phyloP scores from a whole-genome alignment of 495 filamentous ascomycete species.

The Aspergillus olivimuriae region DNA sequence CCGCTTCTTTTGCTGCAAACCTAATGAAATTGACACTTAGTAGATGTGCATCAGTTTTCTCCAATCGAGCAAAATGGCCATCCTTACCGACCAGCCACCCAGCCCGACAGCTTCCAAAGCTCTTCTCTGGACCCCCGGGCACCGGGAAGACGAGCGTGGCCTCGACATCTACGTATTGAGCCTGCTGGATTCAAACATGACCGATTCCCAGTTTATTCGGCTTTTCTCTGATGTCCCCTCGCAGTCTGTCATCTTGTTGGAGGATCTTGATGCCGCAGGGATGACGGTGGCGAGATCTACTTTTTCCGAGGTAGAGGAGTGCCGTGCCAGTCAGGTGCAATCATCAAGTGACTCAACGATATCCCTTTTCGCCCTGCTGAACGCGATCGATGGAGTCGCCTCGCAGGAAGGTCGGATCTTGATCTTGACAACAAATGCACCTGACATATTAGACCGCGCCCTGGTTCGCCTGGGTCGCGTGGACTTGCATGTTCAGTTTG shows the following conservation, averaged over 20 bases:
- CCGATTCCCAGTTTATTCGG: slow-evolving; percentile 38
- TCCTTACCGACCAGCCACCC: not conserved
- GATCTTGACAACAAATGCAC: slow-evolving; percentile 78
- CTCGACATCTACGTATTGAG: slow-evolving; percentile 59
- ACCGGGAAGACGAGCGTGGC: slow-evolving; percentile 51
- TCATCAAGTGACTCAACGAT: slow-evolving; percentile 8
- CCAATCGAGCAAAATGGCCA: too few relatives aligned
- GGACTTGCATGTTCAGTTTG: slow-evolving; percentile 64
- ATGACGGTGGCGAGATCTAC: slow-evolving; percentile 6
- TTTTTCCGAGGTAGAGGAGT: not conserved
- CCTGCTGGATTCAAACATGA: slow-evolving; percentile 47
- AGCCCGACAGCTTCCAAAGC: not conserved
- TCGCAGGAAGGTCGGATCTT: slow-evolving; percentile 75
- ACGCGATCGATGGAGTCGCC: slow-evolving; percentile 77
- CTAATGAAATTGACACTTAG: too few relatives aligned
- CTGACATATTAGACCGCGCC: slow-evolving; percentile 66
- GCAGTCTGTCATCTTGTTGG: slow-evolving; percentile 59
- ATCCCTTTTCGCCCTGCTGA: slow-evolving; percentile 69
- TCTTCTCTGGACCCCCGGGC: slow-evolving; percentile 65
- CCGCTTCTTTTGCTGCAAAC: not conserved
- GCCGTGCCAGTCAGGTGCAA: not conserved
- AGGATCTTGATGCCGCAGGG: slow-evolving; percentile 54
- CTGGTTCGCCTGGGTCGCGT: slow-evolving; percentile 71
- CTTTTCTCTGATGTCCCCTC: slow-evolving; percentile 52
- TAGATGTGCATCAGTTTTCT: too few relatives aligned